Evolutionary conservation across 2,329 filamentous ascomycete species (phyloP).

Genomic region (Madurella mycetomatis): DNA sequence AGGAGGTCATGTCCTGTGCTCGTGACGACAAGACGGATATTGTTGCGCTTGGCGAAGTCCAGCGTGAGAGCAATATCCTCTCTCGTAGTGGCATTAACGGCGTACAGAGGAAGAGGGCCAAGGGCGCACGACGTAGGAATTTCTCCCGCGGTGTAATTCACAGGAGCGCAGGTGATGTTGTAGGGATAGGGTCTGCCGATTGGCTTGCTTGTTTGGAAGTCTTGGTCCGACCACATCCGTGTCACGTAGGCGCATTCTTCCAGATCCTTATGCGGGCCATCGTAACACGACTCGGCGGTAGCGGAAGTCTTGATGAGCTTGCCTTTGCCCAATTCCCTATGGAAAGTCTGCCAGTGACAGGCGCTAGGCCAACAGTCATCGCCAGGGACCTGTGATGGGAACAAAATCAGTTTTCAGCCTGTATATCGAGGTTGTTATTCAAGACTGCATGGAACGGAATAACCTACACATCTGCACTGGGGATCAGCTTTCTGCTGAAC

Average conservation of each 20-base stretch:
- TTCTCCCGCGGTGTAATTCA: slow-evolving; percentile 10
- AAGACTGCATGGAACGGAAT: not conserved
- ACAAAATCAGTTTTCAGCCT: not conserved
- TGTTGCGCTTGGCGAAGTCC: slow-evolving; percentile 36
- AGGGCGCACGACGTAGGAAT: slow-evolving; percentile 29
- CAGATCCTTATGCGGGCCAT: slow-evolving; percentile 9
- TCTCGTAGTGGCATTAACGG: slow-evolving; percentile 28
- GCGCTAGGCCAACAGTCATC: slow-evolving; percentile 50
- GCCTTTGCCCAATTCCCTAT: slow-evolving; percentile 46
- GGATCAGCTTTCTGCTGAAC: not conserved
- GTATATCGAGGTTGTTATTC: not conserved
- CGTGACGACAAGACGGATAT: slow-evolving; percentile 42
- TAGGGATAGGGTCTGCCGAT: slow-evolving; percentile 14
- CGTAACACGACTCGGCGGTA: slow-evolving; percentile 48
- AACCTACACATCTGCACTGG: slow-evolving; percentile 12
- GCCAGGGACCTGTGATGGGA: slow-evolving; percentile 33
- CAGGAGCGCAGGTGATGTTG: slow-evolving; percentile 17
- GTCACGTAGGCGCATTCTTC: slow-evolving; percentile 9
- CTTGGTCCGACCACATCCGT: slow-evolving; percentile 12
- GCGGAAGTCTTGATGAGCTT: slow-evolving; percentile 49
- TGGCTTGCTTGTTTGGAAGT: slow-evolving; percentile 9
- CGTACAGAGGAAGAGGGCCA: slow-evolving; percentile 35
- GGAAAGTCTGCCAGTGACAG: slow-evolving; percentile 45
- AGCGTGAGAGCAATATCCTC: slow-evolving; percentile 24
- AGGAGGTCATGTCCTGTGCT: slow-evolving; percentile 39